These are phyloP conservation scores for Leptodontidium sp. DNA, from an alignment of 2,329 filamentous ascomycete genomes.

Conservation along the genomic window DNA sequence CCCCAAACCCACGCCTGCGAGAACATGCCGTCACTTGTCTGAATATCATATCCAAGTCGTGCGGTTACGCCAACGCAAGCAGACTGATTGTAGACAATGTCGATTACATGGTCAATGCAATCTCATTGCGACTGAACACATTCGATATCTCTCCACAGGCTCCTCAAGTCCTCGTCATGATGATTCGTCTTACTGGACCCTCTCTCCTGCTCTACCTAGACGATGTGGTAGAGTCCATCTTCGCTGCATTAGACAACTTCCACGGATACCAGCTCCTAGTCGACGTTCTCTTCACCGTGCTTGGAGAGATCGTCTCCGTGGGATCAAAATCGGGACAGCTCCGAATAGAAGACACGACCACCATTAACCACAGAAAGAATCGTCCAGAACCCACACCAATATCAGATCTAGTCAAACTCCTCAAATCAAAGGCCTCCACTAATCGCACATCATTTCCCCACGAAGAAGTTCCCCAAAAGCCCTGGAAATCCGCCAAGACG, in stretches of 20 bases:
- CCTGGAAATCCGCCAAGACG: slow-evolving; percentile 48
- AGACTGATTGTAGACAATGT: slow-evolving; percentile 88
- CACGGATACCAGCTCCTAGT: slow-evolving; percentile 91
- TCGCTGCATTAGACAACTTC: slow-evolving; percentile 91
- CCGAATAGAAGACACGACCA: slow-evolving; percentile 45
- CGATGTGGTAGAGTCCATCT: slow-evolving; percentile 89
- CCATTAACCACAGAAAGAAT: slow-evolving; percentile 55
- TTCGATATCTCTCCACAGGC: slow-evolving; percentile 93
- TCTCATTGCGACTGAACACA: slow-evolving; percentile 87
- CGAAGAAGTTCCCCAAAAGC: slow-evolving; percentile 45
- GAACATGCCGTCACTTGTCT: slow-evolving; percentile 84
- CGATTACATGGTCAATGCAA: slow-evolving; percentile 95
- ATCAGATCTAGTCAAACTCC: slow-evolving; percentile 60
- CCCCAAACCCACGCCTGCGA: slow-evolving; percentile 71
- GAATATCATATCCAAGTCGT: slow-evolving; percentile 79
- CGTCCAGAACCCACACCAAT: slow-evolving; percentile 49
- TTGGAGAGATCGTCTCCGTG: slow-evolving; percentile 85
- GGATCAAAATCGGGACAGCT: slow-evolving; percentile 68
- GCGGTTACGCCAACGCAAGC: slow-evolving; percentile 77
- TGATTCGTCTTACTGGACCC: slow-evolving; percentile 87
- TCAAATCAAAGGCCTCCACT: slow-evolving; percentile 58
- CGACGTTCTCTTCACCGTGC: slow-evolving; percentile 82
- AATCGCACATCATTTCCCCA: slow-evolving; percentile 30
- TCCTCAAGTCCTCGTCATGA: slow-evolving; percentile 91
- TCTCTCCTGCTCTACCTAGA: slow-evolving; percentile 86